phyloP scores from a whole-genome alignment of 1,284 basidiomycete species.

The Austroboletus novae-zelandiae region DNA sequence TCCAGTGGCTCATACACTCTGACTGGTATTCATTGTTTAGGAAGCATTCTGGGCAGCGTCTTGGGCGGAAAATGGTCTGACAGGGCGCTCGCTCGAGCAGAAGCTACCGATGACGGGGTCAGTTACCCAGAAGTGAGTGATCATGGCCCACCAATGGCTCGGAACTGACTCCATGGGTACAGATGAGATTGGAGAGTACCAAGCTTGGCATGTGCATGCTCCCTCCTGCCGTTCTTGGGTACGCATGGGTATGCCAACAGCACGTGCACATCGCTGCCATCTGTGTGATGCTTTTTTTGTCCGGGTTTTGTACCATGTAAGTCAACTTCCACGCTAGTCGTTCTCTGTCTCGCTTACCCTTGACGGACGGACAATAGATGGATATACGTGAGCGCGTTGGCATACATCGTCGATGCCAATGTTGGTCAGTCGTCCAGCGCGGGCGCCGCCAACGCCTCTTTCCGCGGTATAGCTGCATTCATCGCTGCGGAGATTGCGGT shows the following conservation, averaged over 20 bases:
- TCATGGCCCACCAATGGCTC: neutral
- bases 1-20: no score
- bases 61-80: constrained; percentile 81
- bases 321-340: constrained; percentile 18
- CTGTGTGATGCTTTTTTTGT: constrained; percentile 61
- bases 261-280: constrained; percentile 64
- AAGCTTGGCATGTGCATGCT: constrained; percentile 53
- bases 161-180: neutral
- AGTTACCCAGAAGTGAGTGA: constrained; percentile 61
- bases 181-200: constrained; percentile 77
- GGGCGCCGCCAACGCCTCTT: constrained; percentile 67
- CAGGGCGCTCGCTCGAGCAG: constrained; percentile 54
- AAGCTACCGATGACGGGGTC: constrained; percentile 59
- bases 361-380: constrained; percentile 28
- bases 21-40: constrained; percentile 36
- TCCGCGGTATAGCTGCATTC: constrained; percentile 70
- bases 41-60: constrained; percentile 67
- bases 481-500: constrained; percentile 69
- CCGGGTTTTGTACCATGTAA: constrained; percentile 73
- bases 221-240: constrained; percentile 61
- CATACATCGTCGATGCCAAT: constrained; percentile 80
- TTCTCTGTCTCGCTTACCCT: no score
- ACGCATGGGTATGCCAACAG: constrained; percentile 75
- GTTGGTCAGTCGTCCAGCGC: constrained; percentile 70
- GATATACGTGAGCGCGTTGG: constrained; percentile 68